Evolutionary conservation across 148 eudicot species (phyloP).

Genomic region (Bassia scoparia): DNA sequence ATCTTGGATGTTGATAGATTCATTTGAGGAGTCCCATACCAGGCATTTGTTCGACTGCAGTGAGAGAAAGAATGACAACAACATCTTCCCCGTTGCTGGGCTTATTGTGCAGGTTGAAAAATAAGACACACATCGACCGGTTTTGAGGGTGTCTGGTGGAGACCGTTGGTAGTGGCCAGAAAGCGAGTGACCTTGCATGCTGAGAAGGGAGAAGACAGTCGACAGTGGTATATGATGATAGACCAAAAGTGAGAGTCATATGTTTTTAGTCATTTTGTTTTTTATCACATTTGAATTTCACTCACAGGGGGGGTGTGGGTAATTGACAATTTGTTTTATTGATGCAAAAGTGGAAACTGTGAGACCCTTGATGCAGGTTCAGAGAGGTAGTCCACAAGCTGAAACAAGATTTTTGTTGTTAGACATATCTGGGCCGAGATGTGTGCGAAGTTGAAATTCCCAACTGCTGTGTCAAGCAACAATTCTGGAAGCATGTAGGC

Average conservation of each 20-base stretch:
- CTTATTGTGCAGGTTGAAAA: neutral
- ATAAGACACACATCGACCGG: neutral
- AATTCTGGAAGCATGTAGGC: neutral
- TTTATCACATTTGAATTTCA: too few relatives aligned
- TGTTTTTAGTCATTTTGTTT: too few relatives aligned
- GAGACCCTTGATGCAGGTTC: neutral
- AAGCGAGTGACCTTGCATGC: neutral
- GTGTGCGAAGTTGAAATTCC: neutral
- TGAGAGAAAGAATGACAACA: neutral
- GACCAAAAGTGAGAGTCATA: neutral
- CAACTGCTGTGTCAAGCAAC: neutral
- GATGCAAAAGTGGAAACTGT: too few relatives aligned
- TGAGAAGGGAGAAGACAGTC: too few relatives aligned
- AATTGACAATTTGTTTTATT: too few relatives aligned
- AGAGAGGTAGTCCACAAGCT: neutral
- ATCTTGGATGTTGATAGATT: neutral
- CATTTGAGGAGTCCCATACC: neutral
- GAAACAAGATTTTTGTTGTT: neutral
- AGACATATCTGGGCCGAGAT: neutral
- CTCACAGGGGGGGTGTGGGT: too few relatives aligned
- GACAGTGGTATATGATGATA: neutral
- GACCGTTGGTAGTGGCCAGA: neutral
- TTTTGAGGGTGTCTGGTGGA: neutral
- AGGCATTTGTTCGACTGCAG: neutral
- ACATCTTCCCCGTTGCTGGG: constrained; percentile 1